A percentile compares a stretch with the other conserved stretches of the same genome.
phyloP scores from a whole-genome alignment of 306 rosid genomes.

The Inga leiocalycina region DNA sequence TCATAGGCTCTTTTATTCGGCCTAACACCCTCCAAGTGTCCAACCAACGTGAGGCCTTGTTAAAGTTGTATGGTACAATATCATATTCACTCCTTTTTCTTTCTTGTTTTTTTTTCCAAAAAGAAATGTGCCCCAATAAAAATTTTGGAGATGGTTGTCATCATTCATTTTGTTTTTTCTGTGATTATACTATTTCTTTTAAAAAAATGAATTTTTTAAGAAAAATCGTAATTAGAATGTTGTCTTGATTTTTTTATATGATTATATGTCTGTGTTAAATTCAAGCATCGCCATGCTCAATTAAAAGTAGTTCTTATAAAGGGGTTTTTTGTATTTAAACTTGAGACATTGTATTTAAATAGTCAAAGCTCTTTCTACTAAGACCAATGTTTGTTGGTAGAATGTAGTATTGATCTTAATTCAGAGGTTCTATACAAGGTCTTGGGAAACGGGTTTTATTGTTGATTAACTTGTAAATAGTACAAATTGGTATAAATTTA shows the following conservation, averaged over 20 bases:
- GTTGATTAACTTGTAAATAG: background rate
- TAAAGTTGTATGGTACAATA: background rate
- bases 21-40: background rate
- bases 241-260: too few species aligned
- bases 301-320: too few species aligned
- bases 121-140: background rate
- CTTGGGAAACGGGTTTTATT: background rate
- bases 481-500: too few species aligned
- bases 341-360: too few species aligned
- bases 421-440: background rate
- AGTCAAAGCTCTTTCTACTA: too few species aligned
- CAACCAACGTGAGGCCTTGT: background rate
- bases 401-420: background rate
- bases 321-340: too few species aligned
- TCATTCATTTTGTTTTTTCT: background rate
- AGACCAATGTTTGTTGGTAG: too few species aligned
- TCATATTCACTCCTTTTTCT: background rate
- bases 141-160: background rate
- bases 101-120: background rate
- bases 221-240: too few species aligned
- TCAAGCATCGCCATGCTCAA: too few species aligned
- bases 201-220: too few species aligned
- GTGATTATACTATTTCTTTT: too few species aligned
- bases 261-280: too few species aligned
- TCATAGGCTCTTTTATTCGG: background rate